These are phyloP conservation scores for Talaromyces ruber DNA, from an alignment of 495 filamentous ascomycete genomes.

Conservation along the genomic window DNA sequence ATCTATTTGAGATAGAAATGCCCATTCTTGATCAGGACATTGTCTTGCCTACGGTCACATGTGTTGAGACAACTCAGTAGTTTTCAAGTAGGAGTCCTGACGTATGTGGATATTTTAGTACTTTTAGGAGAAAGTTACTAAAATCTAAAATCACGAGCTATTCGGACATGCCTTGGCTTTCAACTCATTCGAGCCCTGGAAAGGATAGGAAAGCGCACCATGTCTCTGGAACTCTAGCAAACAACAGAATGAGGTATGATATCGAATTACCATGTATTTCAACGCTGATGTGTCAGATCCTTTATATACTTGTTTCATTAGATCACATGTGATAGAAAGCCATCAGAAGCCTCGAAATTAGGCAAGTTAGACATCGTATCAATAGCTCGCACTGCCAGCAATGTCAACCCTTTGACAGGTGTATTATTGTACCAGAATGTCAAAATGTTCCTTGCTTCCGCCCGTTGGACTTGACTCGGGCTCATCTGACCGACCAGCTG, in stretches of 20 bases:
- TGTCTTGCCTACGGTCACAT: neutral
- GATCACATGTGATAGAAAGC: neutral
- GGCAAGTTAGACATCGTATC: neutral
- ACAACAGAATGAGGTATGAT: no score
- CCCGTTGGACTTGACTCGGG: neutral
- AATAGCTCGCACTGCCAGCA: neutral
- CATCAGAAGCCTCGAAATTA: neutral
- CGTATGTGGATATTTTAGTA: neutral
- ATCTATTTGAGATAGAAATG: neutral
- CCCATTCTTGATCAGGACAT: neutral
- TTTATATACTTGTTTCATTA: neutral
- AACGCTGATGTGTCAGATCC: no score
- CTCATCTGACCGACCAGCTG: conserved; percentile 3
- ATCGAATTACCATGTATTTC: neutral
- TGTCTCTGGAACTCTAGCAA: no score
- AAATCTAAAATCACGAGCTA: no score
- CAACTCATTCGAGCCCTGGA: no score
- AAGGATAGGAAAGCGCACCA: no score
- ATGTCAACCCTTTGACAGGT: neutral
- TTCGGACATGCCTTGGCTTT: no score
- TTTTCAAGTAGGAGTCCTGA: neutral
- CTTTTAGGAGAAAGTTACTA: no score
- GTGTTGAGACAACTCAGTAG: neutral
- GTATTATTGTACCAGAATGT: neutral
- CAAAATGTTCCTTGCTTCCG: neutral